Evolutionary conservation across 129 eudicot species (phyloP), one percentile per base, ranked within the genome.

Genomic region (sunflower (Helianthus annuus)): DNA sequence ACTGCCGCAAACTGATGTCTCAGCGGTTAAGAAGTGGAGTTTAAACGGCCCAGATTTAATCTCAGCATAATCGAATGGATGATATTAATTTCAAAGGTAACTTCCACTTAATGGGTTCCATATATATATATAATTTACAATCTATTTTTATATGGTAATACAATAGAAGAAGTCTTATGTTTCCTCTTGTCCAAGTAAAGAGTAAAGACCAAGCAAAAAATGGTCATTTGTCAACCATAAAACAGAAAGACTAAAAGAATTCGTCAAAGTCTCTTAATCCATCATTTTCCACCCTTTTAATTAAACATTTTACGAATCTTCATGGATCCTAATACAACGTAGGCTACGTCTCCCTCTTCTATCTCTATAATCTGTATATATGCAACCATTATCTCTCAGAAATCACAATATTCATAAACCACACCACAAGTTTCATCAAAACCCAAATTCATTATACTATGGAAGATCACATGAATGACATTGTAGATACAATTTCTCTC

Each of bases 401-500:
- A 27, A 27, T 27, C 32, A 53, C 12, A 53, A 10, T 17, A 71
- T 42, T 72, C 68, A 72, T 46, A 72, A 24, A 60, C 62, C 39
- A 73, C 19, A 49, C 40, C 52, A 63, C 49, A 63, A 27, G 2
- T n/a, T 59, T 5, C 19, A 71, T 16, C 53, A 60, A n/a, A 8
- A 59, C 44, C 8, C 17, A 51, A 49, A 12, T 15, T 11, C 14
- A 48, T 40, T 40, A 19, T 12, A 19, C 29, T 22, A 73, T 73
- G 70, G 78, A 48, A 73, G 27, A 52, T 36, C 53, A 73, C 51
- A 62, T 38, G 6, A 10, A 71, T 24, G 68, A 71, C 27, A 10
- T 2, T 13, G 68, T 70, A 15, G 67, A 78, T 1, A 71, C 78
- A 10, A 66, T 71, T 16, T 78, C 82, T 45, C 78, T 78, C 57